Evolutionary conservation across 108 stramenopile species (phyloP), one percentile per base, ranked within the genome.

Genomic region (Cyclotella choctawhatcheeana): DNA sequence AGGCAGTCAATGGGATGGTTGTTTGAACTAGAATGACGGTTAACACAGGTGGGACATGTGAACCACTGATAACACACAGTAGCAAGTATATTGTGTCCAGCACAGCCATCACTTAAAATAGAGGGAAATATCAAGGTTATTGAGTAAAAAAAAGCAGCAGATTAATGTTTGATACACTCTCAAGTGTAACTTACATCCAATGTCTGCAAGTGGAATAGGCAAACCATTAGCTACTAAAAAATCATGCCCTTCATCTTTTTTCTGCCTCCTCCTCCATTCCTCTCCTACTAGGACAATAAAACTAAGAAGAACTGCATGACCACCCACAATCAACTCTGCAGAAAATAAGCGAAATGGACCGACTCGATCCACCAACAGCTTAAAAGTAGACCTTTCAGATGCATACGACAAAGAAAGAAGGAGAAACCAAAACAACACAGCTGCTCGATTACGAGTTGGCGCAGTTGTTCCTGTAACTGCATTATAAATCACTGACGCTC

Each of bases 21-120:
- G 87, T 81, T 67, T 94, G 93, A 4, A 91, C 88, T 16, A 94
- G 77, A 64, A 94, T 89, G 2, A 92, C 93, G 1, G 89, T 94
- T 40, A 89, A 59, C n/a, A 89, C 88, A 2, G 93, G 93, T 25
- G 91, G 75, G 3, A 94, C 91, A 72, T 92, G 88, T 14, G 77
- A 76, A 5, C 93, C 93, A 40, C 86, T 87, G 18, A 92, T 76
- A 37, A 91, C 85, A 10, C 89, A 85, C 35, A 94, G 67, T 8
- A 92, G 63, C 50, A 94, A 69, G 54, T 89, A 85, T 5, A 89
- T 71, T 14, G 91, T 88, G 66, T 94, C 93, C 30, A 94, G 55
- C 13, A 94, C 64, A n/a, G 91, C 91, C 91, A 94, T 94, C 37
- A 88, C 74, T 75, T 10, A 16, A 55, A 21, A 13, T 2, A 25